Percentiles rank a stretch among this genome's conserved stretches.
Evolutionary conservation across 305 asterid genomes (phyloP).

Genomic region (Ajuga reptans): DNA sequence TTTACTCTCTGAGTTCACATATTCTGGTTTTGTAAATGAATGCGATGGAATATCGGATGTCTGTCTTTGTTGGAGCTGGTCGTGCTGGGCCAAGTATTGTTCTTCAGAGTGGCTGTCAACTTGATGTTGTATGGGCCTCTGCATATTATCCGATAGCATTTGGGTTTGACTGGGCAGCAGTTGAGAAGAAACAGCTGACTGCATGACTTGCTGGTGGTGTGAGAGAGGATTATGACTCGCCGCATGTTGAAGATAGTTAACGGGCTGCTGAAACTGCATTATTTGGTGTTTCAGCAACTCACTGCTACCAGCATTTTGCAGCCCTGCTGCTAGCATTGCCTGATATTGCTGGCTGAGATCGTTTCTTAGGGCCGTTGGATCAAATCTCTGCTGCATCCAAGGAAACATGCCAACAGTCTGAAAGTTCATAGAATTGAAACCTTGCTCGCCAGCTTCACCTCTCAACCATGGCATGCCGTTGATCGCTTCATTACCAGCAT

Average conservation of each 20-base stretch:
- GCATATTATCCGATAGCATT: constrained; percentile 40
- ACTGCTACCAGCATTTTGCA: constrained; percentile 56
- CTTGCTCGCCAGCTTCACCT: constrained; percentile 69
- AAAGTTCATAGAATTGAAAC: constrained; percentile 56
- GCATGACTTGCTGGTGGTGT: constrained; percentile 43
- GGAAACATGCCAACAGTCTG: constrained; percentile 70
- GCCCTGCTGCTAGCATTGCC: constrained; percentile 62
- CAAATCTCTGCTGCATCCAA: constrained; percentile 78
- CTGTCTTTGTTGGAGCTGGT: constrained; percentile 62
- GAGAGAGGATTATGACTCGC: constrained; percentile 40
- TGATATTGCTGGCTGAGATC: constrained; percentile 81
- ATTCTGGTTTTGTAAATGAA: constrained; percentile 57
- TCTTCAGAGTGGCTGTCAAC: constrained; percentile 34
- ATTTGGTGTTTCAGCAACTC: constrained; percentile 60
- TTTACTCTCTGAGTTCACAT: constrained; percentile 39
- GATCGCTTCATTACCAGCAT: constrained; percentile 51
- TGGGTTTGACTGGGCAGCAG: constrained; percentile 42
- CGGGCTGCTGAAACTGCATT: constrained; percentile 66
- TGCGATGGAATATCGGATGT: constrained; percentile 54
- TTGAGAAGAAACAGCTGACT: constrained; percentile 30
- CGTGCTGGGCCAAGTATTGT: constrained; percentile 43
- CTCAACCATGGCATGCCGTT: constrained; percentile 80
- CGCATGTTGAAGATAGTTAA: constrained; percentile 52
- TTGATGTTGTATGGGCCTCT: constrained; percentile 36
- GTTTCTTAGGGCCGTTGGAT: constrained; percentile 47